A percentile compares a stretch with the other conserved stretches of the same genome.
Conservation (phyloP, 768 basidiomycete species). For the Boletellus ananas region DNA sequence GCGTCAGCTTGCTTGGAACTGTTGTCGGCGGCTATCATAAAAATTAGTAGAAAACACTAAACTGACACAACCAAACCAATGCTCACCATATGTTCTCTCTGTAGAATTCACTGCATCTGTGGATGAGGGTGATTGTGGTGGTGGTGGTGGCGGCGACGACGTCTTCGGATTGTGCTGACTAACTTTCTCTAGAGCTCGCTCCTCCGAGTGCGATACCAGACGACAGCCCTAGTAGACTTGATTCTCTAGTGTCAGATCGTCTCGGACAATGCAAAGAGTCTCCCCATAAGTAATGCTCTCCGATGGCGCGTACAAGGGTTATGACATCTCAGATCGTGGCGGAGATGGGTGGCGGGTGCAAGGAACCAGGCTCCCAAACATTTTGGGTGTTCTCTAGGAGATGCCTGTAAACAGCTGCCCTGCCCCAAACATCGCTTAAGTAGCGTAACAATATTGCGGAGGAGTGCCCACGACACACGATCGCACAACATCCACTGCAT, state of each 20-base stretch:
- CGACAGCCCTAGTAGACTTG: conserved; percentile 20
- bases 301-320: conserved; percentile 15
- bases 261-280: conserved; percentile 23
- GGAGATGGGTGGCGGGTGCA: conserved; percentile 10
- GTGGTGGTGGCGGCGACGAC: no score
- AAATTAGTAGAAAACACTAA: no score
- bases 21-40: no score
- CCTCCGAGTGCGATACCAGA: conserved; percentile 8
- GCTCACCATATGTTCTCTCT: no score
- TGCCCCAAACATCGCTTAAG: conserved; percentile 26
- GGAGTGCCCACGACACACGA: conserved; percentile 18
- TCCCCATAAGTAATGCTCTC: conserved; percentile 25
- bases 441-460: conserved; percentile 16
- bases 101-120: no score
- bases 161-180: no score
- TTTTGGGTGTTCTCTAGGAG: conserved; percentile 2
- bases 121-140: no score
- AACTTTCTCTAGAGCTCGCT: conserved; percentile 9
- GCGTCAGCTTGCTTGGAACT: no score
- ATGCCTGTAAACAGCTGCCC: conserved; percentile 6
- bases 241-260: conserved; percentile 10
- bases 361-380: conserved; percentile 2
- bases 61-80: no score
- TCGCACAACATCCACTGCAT: conserved; percentile 10
- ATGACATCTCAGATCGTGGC: conserved; percentile 24